Evolutionary conservation across 1,284 basidiomycete genomes (phyloP), one percentile per base, ranked within the genome.

Genomic region (Termitomyces sp.): DNA sequence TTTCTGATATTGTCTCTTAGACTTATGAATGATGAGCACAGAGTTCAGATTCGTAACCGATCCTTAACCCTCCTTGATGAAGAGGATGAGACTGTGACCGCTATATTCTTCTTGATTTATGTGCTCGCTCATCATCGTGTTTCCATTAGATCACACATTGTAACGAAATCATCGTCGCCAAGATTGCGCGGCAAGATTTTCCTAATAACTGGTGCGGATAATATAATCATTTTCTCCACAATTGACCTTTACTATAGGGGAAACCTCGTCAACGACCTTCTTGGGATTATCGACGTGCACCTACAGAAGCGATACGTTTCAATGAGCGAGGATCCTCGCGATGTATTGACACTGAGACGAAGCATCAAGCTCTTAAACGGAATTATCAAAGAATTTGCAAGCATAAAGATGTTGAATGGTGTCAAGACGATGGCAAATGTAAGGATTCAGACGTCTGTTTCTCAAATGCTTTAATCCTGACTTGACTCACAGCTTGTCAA

Each of bases 171-270:
- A 80, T 88, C 28, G 74, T 88, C 4, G 73, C 80, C 6, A 91
- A 83, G 64, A 80, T 91, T 49, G 81, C 88, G 9, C 79, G 90
- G 42, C 66, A 76, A 28, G 89, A 92, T 62, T 90, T 78, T 64
- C 88, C 89, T 10, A 68, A 64, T 38, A 72, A 72, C 44, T 91
- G 88, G 88, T 86, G 67, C 62, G 66, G 51, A 14, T 16, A n/a
- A 14, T 19, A 46, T 46, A 42, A 28, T 37, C 37, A 34, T 41
- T 37, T 18, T 19, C 21, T 47, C 9, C 30, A 53, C 28, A 28
- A 46, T 51, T 51, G 39, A 52, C 26, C 26, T 49, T 26, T 49
- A 31, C 19, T 34, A 42, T 43, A 91, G 89, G 89, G 76, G 81
- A 16, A 73, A 71, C 53, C 73, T 91, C 18, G 64, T 90, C 13